Evolutionary conservation across 2,329 filamentous ascomycete genomes (phyloP), one percentile per base, ranked within the genome.

Genomic region (Colletotrichum eleusines): DNA sequence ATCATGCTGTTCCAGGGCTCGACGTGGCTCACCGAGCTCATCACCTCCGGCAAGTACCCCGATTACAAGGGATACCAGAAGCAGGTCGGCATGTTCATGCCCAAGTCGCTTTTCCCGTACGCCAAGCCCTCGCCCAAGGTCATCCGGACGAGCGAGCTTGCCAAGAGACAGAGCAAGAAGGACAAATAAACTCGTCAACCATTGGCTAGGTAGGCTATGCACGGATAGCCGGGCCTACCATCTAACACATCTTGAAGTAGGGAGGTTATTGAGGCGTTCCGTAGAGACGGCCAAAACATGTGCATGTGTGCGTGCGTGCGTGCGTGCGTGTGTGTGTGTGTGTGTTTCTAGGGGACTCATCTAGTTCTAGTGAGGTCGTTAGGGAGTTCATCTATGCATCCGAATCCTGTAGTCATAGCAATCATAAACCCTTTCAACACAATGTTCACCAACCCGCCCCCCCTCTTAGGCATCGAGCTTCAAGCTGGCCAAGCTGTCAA

Each of bases 21-120:
- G 73, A 97, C 95, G 0, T 91, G 88, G 84, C 87, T 99, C 50
- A 98, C 96, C 0, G 96, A 99, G 82, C 77, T 85, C 53, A 92
- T 98, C 75, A 95, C 91, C 2, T 82, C 90, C 3, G 84, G 86
- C 64, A 99, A 98, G 80, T 99, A 99, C 78, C 86, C 92, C 0
- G 94, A 97, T 76, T 99, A 99, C 81, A 85, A 86, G 74, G 85
- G 92, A 38, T 99, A 99, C 78, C 94, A 97, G 83, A 86, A 88
- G 74, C 87, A 91, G 67, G 94, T 98, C 5, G 92, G 92, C 72
- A 94, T 90, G 80, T 97, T 98, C 78, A 81, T 98, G 62, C 96
- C 96, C 1, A 89, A 77, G 40, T 80, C 83, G 4, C 61, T 86
- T 14, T 76, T 69, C 2, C 78, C 82, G 0, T 90, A 88, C 75